Conservation (phyloP, 2,329 filamentous ascomycete species). For the Chaetomiaceae sp. region DNA sequence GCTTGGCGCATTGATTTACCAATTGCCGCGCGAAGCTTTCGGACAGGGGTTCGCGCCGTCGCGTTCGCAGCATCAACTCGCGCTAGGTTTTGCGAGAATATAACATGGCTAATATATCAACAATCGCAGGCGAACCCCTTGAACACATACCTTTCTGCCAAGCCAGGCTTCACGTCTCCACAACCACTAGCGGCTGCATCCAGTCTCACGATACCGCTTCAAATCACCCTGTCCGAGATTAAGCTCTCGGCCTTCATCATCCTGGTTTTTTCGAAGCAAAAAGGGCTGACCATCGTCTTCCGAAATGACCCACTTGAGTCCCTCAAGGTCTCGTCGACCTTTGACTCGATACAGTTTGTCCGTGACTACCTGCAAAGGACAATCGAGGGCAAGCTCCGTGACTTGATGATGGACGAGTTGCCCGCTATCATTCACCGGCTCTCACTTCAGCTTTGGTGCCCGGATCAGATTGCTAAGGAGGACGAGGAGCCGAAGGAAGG, state of each 20-base stretch:
- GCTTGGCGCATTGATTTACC: slow-evolving; percentile 32
- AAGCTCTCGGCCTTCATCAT: slow-evolving; percentile 96
- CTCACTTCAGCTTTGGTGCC: slow-evolving; percentile 82
- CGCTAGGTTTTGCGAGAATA: slow-evolving; percentile 26
- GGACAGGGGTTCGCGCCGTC: slow-evolving; percentile 32
- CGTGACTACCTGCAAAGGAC: slow-evolving; percentile 94
- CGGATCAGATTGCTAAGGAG: slow-evolving; percentile 70
- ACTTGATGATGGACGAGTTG: slow-evolving; percentile 95
- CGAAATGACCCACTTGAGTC: slow-evolving; percentile 97
- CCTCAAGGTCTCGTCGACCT: slow-evolving; percentile 96
- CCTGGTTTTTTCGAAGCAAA: slow-evolving; percentile 93
- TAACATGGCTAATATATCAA: slow-evolving; percentile 43
- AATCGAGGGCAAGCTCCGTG: slow-evolving; percentile 87
- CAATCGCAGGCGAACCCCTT: slow-evolving; percentile 74
- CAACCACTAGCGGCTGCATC: slow-evolving; percentile 86
- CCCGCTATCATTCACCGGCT: slow-evolving; percentile 93
- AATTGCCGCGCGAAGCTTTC: slow-evolving; percentile 28
- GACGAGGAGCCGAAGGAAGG: slow-evolving; percentile 47
- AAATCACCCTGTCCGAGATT: slow-evolving; percentile 93
- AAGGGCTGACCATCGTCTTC: slow-evolving; percentile 93
- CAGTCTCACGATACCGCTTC: slow-evolving; percentile 91
- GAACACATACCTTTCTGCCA: slow-evolving; percentile 89
- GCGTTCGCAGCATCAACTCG: slow-evolving; percentile 19
- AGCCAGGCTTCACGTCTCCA: slow-evolving; percentile 87
- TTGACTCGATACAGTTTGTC: slow-evolving; percentile 97